Evolutionary conservation across 2,329 filamentous ascomycete species (phyloP).

Genomic region (Aspergillus sp.): DNA sequence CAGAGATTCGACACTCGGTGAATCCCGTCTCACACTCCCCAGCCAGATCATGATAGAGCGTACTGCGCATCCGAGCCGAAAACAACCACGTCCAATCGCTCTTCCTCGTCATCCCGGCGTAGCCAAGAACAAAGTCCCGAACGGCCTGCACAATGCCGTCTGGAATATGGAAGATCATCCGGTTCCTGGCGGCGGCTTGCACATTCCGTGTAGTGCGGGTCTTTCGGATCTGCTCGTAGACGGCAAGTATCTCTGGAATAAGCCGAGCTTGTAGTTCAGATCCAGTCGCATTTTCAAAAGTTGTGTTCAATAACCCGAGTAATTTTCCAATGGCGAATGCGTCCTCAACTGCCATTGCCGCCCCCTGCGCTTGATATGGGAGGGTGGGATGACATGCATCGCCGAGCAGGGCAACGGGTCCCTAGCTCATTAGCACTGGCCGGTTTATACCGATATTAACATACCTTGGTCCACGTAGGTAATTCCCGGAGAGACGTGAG

Average conservation of each 20-base stretch:
- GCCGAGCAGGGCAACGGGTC: constrained; percentile 14
- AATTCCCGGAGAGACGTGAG: constrained; percentile 49
- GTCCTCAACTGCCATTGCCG: constrained; percentile 66
- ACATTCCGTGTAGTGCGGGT: constrained; percentile 19
- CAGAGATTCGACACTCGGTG: too few species aligned
- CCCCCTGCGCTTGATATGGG: constrained; percentile 51
- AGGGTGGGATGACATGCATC: neutral
- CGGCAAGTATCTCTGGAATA: neutral
- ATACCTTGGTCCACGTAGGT: constrained; percentile 41
- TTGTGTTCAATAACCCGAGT: constrained; percentile 45
- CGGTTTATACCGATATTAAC: neutral
- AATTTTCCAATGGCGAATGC: constrained; percentile 62
- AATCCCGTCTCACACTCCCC: constrained; percentile 9
- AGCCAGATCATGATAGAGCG: constrained; percentile 14
- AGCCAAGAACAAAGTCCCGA: constrained; percentile 14
- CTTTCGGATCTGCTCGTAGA: constrained; percentile 21
- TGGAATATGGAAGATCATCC: constrained; percentile 17
- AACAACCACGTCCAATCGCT: constrained; percentile 20
- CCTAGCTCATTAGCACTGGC: constrained; percentile 2
- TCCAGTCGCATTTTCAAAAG: too few species aligned
- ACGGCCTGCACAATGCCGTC: constrained; percentile 18
- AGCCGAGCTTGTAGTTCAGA: neutral
- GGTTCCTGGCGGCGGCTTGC: constrained; percentile 17
- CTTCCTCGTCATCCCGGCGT: constrained; percentile 16
- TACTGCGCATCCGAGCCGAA: constrained; percentile 15